Evolutionary conservation across 1,284 basidiomycete species (phyloP), one percentile per base, ranked within the genome.

Genomic region (Pseudomicrostroma phylloplanum): DNA sequence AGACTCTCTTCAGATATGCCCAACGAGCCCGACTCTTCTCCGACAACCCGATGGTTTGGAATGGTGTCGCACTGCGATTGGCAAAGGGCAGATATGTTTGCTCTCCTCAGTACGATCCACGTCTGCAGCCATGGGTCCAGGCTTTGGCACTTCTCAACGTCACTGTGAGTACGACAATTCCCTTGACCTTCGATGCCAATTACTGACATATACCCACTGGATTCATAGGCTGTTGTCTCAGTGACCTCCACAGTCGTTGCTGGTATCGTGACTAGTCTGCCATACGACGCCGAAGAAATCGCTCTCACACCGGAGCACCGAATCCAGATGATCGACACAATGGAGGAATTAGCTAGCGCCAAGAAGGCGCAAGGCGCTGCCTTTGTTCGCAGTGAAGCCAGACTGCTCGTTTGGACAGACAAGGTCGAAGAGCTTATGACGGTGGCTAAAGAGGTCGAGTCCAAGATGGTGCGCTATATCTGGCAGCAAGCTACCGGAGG

Each of bases 351-450:
- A 2, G 85, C 86, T 3, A 82, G 83, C 25, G 89, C 88, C 0
- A 85, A 90, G 73, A 89, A 89, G 80, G 88, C 90, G 68, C 89
- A 91, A 72, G 88, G 88, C 65, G 89, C 86, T n/a, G 89, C 89
- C 21, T 91, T 91, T 79, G 84, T 91, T 63, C 85, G 89, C 42
- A 85, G 87, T 72, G 88, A 90, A 69, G 84, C 85, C 26, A 86
- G 88, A 17, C 81, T 91, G 43, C 82, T 89, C 55, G 83, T 88
- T 46, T 91, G 89, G 89, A 85, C 87, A 7, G 89, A 91, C 77
- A 82, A 86, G 69, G 83, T 90, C 59, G 87, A 68, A 51, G 53
- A 61, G 26, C 58, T 65, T 25, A 57, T 67, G 55, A 67, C 62
- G 4, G 64, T 55, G 6, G 78, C 78, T 0, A 74, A 78, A 57